Evolutionary conservation across 306 rosid species (phyloP).

Genomic region (Argentina anserina): DNA sequence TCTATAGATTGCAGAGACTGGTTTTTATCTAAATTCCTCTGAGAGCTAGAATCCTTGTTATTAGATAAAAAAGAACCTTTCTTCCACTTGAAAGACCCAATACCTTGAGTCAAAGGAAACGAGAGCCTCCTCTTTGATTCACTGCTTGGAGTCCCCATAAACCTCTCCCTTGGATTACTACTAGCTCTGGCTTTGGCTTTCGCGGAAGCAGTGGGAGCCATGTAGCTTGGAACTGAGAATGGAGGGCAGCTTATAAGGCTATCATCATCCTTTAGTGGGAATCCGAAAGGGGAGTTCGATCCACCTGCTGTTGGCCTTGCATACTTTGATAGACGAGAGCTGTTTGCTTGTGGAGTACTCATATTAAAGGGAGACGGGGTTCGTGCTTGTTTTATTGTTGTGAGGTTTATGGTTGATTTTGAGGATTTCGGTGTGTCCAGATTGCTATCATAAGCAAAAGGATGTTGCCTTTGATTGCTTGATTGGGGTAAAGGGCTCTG

Average conservation of each 20-base stretch:
- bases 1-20: conserved; percentile 60
- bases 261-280: conserved; percentile 66
- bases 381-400: conserved; percentile 37
- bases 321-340: conserved; percentile 39
- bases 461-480: conserved; percentile 43
- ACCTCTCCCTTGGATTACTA: conserved; percentile 78
- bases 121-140: conserved; percentile 76
- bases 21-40: conserved; percentile 46
- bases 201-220: conserved; percentile 79
- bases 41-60: conserved; percentile 53
- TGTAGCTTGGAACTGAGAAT: conserved; percentile 84
- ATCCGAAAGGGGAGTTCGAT: conserved; percentile 53
- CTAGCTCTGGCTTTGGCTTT: conserved; percentile 63
- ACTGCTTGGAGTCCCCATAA: conserved; percentile 61
- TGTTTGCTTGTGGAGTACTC: conserved; percentile 52
- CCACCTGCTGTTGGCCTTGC: conserved; percentile 50
- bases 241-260: conserved; percentile 96
- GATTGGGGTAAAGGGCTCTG: conserved; percentile 60
- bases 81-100: conserved; percentile 80
- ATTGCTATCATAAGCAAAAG: conserved; percentile 45
- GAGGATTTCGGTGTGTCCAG: conserved; percentile 85
- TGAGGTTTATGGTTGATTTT: conserved; percentile 48
- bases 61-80: conserved; percentile 56
- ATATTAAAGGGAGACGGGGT: conserved; percentile 38
- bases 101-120: conserved; percentile 72